Percentiles rank a stretch among this genome's conserved stretches.
These are phyloP conservation scores for Monosporascus ibericus DNA, from an alignment of 2,329 filamentous ascomycete species.

Conservation along the genomic window DNA sequence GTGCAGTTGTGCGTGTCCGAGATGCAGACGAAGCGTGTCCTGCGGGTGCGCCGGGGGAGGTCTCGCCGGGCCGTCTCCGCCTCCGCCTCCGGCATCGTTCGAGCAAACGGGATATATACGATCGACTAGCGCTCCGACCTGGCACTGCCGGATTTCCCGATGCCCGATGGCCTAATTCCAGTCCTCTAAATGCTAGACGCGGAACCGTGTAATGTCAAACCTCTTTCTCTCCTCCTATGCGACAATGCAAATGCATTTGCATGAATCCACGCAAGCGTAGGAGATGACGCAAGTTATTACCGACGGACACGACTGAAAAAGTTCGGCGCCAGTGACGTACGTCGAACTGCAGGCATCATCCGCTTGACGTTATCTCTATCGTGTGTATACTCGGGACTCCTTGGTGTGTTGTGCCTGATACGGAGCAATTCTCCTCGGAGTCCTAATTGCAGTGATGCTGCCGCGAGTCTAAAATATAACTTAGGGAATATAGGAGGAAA, in stretches of 20 bases:
- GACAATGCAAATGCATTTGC: too few relatives aligned
- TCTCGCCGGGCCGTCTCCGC: not conserved
- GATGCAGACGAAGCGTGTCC: constrained; percentile 66
- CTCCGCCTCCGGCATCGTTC: not conserved
- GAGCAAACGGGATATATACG: too few relatives aligned
- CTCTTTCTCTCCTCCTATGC: too few relatives aligned
- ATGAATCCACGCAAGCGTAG: too few relatives aligned
- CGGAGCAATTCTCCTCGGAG: not conserved
- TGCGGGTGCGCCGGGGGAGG: constrained; percentile 23
- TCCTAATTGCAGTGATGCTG: not conserved
- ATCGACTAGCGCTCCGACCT: too few relatives aligned
- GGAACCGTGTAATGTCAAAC: not conserved
- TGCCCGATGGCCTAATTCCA: not conserved
- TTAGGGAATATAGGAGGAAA: not conserved
- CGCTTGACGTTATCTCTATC: too few relatives aligned
- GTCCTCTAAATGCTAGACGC: not conserved
- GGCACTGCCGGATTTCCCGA: too few relatives aligned
- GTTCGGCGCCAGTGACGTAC: too few relatives aligned
- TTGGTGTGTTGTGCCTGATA: too few relatives aligned
- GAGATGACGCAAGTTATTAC: too few relatives aligned
- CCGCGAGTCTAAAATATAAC: not conserved
- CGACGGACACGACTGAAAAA: too few relatives aligned
- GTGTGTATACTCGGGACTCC: too few relatives aligned
- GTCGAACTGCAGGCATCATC: not conserved
- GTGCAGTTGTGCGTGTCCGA: constrained; percentile 70